Evolutionary conservation across 2,329 filamentous ascomycete species (phyloP), one percentile per base, ranked within the genome.

Genomic region (Emergomyces pasteurianus): DNA sequence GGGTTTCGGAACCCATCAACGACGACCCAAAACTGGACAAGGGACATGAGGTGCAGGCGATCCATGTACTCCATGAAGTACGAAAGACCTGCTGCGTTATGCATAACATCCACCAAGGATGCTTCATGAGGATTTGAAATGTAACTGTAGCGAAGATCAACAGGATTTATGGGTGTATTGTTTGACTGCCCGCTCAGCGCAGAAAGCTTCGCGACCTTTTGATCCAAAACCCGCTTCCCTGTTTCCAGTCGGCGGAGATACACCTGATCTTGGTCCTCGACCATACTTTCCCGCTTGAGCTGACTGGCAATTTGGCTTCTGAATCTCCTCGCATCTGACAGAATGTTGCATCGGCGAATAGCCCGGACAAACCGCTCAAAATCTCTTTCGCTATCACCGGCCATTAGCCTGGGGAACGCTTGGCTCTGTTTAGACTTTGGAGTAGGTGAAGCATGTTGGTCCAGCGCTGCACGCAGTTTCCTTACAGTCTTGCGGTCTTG

Each of bases 41-140:
- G 78, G 16, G 88, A 83, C 87, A 97, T 92, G 31, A 92, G 80
- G 18, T 83, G 82, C 71, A 92, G 88, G 49, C 94, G 86, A 72
- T 99, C 94, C 94, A 99, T 99, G 70, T 91, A 97, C 72, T 99
- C 94, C 94, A 99, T 99, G 76, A 99, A 97, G 72, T 96, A 99
- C 2, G 94, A 97, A 9, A 99, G 80, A 0, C 90, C 92, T 0
- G 92, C 88, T 2, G 94, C 84, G 73, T 95, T 91, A 66, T 92
- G 88, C 61, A 99, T 80, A n/a, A 99, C 81, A 65, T 97, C 91
- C 14, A 86, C 83, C 1, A 97, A 79, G 0, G 89, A 86, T 8
- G 87, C 87, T 67, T 88, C 88, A 65, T 91, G 86, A 46, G 92
- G 78, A 52, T 81, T 82, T 1, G 88, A 87, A n/a, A 81, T 65